These are phyloP conservation scores for Betula pendula DNA, from an alignment of 306 rosid species.

Conservation along the genomic window DNA sequence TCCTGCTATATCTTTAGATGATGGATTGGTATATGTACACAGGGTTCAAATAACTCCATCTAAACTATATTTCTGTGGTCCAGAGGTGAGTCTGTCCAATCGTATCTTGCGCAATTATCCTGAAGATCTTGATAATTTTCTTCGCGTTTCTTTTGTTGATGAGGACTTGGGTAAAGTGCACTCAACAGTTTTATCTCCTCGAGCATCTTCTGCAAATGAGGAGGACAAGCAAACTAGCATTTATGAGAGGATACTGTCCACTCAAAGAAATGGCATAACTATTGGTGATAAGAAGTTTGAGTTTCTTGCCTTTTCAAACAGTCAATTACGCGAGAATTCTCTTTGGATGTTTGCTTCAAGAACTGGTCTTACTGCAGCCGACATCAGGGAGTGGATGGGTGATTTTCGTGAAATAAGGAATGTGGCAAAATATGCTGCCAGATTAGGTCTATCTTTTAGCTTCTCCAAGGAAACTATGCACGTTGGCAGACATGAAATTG, in stretches of 20 bases:
- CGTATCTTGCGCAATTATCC: constrained; percentile 37
- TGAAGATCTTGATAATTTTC: constrained; percentile 39
- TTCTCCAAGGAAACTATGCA: constrained; percentile 35
- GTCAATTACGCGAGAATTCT: constrained; percentile 39
- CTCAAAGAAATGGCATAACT: constrained; percentile 33
- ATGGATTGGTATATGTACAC: constrained; percentile 39
- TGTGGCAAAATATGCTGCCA: constrained; percentile 43
- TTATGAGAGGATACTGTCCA: constrained; percentile 32
- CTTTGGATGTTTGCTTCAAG: constrained; percentile 57
- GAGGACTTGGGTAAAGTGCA: constrained; percentile 40
- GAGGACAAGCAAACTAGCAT: constrained; percentile 23
- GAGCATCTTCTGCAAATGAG: background rate
- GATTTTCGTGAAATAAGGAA: constrained; percentile 36
- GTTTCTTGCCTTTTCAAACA: constrained; percentile 44
- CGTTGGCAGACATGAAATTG: constrained; percentile 22
- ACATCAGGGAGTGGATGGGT: constrained; percentile 48
- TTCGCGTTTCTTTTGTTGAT: constrained; percentile 48
- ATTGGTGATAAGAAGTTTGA: constrained; percentile 47
- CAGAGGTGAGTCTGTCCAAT: constrained; percentile 49
- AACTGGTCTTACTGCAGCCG: constrained; percentile 32
- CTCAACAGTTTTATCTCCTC: constrained; percentile 27
- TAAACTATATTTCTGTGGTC: constrained; percentile 45
- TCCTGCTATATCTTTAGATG: constrained; percentile 37
- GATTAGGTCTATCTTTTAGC: constrained; percentile 52
- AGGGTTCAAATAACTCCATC: constrained; percentile 41